Evolutionary conservation across 108 stramenopile species (phyloP).

Genomic region (Pseudonitzschia multiseries): DNA sequence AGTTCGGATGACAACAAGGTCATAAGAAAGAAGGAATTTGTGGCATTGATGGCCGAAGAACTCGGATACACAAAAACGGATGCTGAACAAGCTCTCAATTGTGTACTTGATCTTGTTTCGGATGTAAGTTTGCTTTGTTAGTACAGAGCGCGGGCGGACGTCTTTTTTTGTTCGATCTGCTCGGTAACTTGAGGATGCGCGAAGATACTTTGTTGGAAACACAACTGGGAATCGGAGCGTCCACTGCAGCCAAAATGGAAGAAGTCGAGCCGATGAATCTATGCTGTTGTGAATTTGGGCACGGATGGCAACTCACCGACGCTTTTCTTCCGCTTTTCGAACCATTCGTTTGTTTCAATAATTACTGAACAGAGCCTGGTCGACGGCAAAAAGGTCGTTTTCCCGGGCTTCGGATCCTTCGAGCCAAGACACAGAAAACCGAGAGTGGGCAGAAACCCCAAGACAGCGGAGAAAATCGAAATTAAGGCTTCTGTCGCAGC

Average conservation of each 20-base stretch:
- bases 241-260: too few relatives aligned
- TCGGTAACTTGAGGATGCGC: background rate
- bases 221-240: too few relatives aligned
- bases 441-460: constrained; percentile 88
- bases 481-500: constrained; percentile 74
- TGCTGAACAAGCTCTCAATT: constrained; percentile 64
- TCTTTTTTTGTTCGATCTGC: background rate
- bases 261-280: too few relatives aligned
- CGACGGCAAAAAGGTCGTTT: constrained; percentile 61
- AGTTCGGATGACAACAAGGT: constrained; percentile 43
- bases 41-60: constrained; percentile 65
- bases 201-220: too few relatives aligned
- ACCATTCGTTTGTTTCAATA: background rate
- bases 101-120: constrained; percentile 71
- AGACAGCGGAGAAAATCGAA: constrained; percentile 86
- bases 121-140: constrained; percentile 46
- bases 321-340: too few relatives aligned
- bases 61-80: constrained; percentile 79
- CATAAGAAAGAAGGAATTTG: constrained; percentile 79
- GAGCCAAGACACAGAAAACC: constrained; percentile 70
- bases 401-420: constrained; percentile 92
- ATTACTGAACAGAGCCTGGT: constrained; percentile 45
- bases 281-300: too few relatives aligned
- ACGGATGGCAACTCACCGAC: too few relatives aligned
- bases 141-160: background rate